phyloP scores from a whole-genome alignment of 1,139 yeast genomes.

The Blastobotrys elegans region DNA sequence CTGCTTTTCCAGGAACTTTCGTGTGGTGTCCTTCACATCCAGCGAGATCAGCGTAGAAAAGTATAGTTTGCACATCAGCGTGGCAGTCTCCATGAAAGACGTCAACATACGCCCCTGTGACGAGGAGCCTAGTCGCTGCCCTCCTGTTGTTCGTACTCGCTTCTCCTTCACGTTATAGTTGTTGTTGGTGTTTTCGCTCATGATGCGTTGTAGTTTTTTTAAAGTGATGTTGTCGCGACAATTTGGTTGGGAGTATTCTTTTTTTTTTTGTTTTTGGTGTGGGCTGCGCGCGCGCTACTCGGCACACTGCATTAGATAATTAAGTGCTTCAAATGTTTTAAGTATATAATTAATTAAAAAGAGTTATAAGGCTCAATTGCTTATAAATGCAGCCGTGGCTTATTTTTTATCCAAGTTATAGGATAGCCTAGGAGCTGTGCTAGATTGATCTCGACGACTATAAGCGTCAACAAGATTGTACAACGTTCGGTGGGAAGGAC shows the following conservation, averaged over 20 bases:
- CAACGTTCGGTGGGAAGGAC: too few relatives aligned
- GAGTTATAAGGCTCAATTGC: neutral
- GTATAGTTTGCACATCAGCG: neutral
- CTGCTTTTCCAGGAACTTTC: neutral
- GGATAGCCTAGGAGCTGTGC: too few relatives aligned
- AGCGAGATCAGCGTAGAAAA: slow-evolving; percentile 3
- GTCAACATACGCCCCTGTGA: neutral
- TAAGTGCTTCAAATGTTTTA: neutral
- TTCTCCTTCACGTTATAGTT: neutral
- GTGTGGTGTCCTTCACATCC: neutral
- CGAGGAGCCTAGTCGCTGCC: neutral
- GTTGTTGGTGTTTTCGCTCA: neutral
- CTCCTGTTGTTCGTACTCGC: neutral
- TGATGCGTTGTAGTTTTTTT: neutral
- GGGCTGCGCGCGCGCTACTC: too few relatives aligned
- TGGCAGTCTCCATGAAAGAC: neutral
- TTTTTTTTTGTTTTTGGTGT: too few relatives aligned
- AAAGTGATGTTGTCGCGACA: neutral
- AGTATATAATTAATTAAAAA: neutral
- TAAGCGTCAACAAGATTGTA: too few relatives aligned
- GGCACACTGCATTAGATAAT: too few relatives aligned
- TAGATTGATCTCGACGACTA: too few relatives aligned
- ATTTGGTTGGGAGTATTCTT: too few relatives aligned
- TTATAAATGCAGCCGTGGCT: too few relatives aligned
- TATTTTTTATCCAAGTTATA: too few relatives aligned